Conservation (phyloP, 352 stramenopile species). For the Globisporangium spinosum region DNA sequence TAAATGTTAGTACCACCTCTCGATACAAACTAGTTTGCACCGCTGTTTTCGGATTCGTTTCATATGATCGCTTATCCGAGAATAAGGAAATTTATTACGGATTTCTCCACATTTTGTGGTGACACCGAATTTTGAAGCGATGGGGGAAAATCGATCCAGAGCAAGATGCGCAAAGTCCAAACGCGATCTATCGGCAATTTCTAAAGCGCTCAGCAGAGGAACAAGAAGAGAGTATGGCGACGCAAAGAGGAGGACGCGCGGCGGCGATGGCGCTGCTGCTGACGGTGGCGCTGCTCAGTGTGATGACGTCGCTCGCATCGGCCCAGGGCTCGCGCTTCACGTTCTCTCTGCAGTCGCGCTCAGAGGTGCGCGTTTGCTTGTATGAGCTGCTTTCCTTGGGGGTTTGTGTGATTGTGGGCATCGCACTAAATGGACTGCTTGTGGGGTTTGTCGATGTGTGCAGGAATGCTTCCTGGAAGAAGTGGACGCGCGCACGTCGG, state of each 20-base stretch:
- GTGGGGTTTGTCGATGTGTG: not conserved
- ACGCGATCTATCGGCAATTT: slow-evolving; percentile 9
- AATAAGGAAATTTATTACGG: too few species aligned
- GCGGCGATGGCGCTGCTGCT: slow-evolving; percentile 16
- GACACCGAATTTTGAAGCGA: too few species aligned
- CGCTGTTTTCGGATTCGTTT: too few species aligned
- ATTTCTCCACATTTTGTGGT: too few species aligned
- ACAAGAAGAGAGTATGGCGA: slow-evolving; percentile 7
- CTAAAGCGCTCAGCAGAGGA: not conserved
- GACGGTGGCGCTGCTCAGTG: slow-evolving; percentile 15
- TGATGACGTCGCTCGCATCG: slow-evolving; percentile 18
- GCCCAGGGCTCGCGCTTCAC: slow-evolving; percentile 41
- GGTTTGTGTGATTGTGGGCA: not conserved
- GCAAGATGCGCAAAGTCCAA: not conserved
- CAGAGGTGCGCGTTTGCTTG: slow-evolving; percentile 25
- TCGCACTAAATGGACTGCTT: not conserved
- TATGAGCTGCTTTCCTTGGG: not conserved
- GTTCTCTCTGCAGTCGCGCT: slow-evolving; percentile 37
- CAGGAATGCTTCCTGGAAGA: slow-evolving; percentile 64
- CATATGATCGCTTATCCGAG: too few species aligned
- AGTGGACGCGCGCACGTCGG: slow-evolving; percentile 44
- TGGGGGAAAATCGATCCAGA: not conserved
- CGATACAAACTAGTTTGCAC: too few species aligned
- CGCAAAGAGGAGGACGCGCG: slow-evolving; percentile 9
- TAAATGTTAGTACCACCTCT: too few species aligned